These are phyloP conservation scores for Bodo saltans DNA, from an alignment of 78 protist species.

Conservation along the genomic window DNA sequence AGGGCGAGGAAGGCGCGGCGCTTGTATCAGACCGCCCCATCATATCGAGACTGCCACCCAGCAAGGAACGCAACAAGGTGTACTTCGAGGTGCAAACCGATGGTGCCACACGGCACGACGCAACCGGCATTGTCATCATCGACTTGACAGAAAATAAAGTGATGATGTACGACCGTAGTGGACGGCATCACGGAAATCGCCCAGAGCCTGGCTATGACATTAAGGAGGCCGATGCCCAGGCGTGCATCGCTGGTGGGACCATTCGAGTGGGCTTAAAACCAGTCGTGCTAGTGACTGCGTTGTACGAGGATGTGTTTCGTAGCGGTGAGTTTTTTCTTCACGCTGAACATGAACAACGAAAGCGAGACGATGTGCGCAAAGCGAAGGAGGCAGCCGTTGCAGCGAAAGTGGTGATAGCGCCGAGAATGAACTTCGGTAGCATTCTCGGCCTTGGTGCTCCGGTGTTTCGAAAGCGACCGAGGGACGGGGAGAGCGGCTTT, in stretches of 20 bases:
- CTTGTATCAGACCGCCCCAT: too few relatives aligned
- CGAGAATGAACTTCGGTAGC: neutral
- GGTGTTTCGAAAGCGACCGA: neutral
- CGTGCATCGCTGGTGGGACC: neutral
- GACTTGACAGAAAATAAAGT: neutral
- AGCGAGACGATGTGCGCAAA: neutral
- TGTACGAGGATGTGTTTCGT: neutral
- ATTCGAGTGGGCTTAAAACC: neutral
- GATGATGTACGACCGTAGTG: slow-evolving; percentile 16
- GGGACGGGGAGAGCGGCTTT: neutral
- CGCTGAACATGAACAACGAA: neutral
- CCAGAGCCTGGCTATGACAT: slow-evolving; percentile 22
- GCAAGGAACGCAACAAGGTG: neutral
- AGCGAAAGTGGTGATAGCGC: neutral
- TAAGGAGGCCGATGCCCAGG: neutral
- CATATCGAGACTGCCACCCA: neutral
- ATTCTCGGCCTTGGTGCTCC: neutral
- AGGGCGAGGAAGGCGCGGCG: too few relatives aligned
- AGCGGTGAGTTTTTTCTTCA: neutral
- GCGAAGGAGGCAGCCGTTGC: neutral
- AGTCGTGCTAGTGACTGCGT: neutral
- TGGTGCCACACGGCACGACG: neutral
- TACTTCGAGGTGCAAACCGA: slow-evolving; percentile 17
- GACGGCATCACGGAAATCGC: slow-evolving; percentile 3
- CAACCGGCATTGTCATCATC: slow-evolving; percentile 11